These are phyloP conservation scores for Colletotrichum sp. DNA, from an alignment of 2,329 filamentous ascomycete species.

Conservation along the genomic window DNA sequence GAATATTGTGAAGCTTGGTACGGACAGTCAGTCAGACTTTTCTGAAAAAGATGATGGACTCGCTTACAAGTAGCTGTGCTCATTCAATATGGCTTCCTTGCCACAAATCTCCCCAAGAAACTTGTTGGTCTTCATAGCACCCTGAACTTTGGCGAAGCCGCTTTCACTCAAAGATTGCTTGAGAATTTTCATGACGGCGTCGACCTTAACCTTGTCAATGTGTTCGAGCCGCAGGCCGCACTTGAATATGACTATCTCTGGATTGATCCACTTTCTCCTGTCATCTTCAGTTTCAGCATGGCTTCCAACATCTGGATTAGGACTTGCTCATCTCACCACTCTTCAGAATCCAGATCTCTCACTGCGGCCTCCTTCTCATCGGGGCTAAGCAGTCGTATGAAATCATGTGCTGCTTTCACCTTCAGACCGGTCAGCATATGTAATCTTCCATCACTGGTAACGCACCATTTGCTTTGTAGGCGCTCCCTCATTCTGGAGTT, in stretches of 20 bases:
- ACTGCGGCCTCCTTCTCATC: neutral
- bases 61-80: neutral
- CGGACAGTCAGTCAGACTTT: neutral
- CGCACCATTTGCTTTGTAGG: neutral
- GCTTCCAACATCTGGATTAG: rapidly evolving
- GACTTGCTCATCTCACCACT: neutral
- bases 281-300: neutral
- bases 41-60: too few relatives aligned
- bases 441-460: neutral
- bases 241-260: neutral
- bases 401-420: neutral
- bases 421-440: neutral
- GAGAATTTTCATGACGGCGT: neutral
- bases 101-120: neutral
- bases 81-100: neutral
- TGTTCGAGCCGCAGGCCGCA: neutral
- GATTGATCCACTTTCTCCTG: neutral
- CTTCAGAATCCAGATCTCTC: neutral
- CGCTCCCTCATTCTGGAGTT: neutral
- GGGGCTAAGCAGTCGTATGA: neutral
- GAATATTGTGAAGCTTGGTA: neutral
- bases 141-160: neutral
- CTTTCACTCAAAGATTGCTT: neutral
- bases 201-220: neutral
- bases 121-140: neutral